Evolutionary conservation across 148 eudicot genomes (phyloP).

Genomic region (Rhododendron kiyosumense): DNA sequence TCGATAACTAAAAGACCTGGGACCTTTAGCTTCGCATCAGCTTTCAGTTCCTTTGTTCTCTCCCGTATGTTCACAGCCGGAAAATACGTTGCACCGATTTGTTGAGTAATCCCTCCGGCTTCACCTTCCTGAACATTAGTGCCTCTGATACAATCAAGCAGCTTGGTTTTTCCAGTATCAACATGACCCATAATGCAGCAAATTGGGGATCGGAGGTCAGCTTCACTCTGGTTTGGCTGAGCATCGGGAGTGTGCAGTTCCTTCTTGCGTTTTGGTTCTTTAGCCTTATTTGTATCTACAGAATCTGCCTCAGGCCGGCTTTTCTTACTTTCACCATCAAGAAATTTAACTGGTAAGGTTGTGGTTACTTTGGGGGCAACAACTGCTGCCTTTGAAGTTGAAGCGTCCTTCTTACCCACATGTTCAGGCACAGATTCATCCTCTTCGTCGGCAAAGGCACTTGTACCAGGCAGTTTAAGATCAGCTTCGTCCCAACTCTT

Average conservation of each 20-base stretch:
- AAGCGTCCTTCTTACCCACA: slow-evolving; percentile 36
- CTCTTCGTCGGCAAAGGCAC: slow-evolving; percentile 85
- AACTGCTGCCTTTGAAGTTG: slow-evolving; percentile 25
- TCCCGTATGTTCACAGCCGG: slow-evolving; percentile 93
- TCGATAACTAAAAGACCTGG: slow-evolving; percentile 93
- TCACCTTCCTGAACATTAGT: slow-evolving; percentile 98
- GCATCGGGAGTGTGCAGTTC: slow-evolving; percentile 23
- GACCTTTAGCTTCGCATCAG: slow-evolving; percentile 86
- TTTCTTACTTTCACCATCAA: slow-evolving; percentile 31
- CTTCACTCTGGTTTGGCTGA: slow-evolving; percentile 30
- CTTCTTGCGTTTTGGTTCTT: slow-evolving; percentile 27
- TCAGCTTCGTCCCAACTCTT: slow-evolving; percentile 91
- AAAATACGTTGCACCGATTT: slow-evolving; percentile 89
- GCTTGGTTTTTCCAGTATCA: slow-evolving; percentile 90
- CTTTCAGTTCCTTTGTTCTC: slow-evolving; percentile 84
- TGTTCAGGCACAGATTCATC: slow-evolving; percentile 53
- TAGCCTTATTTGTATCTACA: slow-evolving; percentile 26
- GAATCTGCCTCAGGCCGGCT: slow-evolving; percentile 24
- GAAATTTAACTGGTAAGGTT: slow-evolving; percentile 19
- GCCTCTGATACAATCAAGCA: slow-evolving; percentile 85
- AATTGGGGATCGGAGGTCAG: slow-evolving; percentile 73
- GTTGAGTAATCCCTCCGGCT: slow-evolving; percentile 98
- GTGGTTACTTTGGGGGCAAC: slow-evolving; percentile 18
- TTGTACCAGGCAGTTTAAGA: slow-evolving; percentile 59
- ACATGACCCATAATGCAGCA: slow-evolving; percentile 98